Evolutionary conservation across 2,329 filamentous ascomycete genomes (phyloP), one percentile per base, ranked within the genome.

Genomic region (Cytospora schulzeri): DNA sequence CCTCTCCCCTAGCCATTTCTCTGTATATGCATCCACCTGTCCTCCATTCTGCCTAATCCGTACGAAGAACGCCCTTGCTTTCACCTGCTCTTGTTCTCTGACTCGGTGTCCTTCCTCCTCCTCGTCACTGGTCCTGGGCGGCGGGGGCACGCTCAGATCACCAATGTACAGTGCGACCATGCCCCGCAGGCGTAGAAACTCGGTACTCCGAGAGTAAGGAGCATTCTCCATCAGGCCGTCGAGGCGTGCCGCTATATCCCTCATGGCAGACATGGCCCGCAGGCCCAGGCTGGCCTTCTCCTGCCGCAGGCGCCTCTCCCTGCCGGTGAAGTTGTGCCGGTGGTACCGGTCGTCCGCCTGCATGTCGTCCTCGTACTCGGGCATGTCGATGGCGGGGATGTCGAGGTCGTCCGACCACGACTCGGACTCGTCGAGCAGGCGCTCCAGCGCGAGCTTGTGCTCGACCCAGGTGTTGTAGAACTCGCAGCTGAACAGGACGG

Each of bases 401-500:
- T 73, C 48, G 48, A 29, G 33, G 6, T 70, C 70, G 2, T 77
- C 74, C 12, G 73, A 74, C 35, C 74, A 73, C 15, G 77, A 72
- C 15, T 77, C 77, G 4, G 71, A 69, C 22, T 62, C 73, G 51
- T 59, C 64, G 19, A 74, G 69, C 14, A 82, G 69, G 14, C 71
- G 73, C 61, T 78, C 74, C 45, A 84, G 71, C 14, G 76, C 82
- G 58, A 73, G 72, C 62, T 75, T 77, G 71, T 84, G 84, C 78
- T 87, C 87, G 55, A 85, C 81, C 71, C 91, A 85, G 1, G 88
- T 80, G 67, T 90, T 86, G 73, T 92, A 93, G 59, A 97, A 84
- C 85, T 95, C 94, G 54, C 92, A 85, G 57, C 88, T 88, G 70
- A 94, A 88, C 78, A 96, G 85, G 17, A 90, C 90, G 17, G 91